Evolutionary conservation across 2,329 filamentous ascomycete species (phyloP).

Genomic region (Nemania sp.): DNA sequence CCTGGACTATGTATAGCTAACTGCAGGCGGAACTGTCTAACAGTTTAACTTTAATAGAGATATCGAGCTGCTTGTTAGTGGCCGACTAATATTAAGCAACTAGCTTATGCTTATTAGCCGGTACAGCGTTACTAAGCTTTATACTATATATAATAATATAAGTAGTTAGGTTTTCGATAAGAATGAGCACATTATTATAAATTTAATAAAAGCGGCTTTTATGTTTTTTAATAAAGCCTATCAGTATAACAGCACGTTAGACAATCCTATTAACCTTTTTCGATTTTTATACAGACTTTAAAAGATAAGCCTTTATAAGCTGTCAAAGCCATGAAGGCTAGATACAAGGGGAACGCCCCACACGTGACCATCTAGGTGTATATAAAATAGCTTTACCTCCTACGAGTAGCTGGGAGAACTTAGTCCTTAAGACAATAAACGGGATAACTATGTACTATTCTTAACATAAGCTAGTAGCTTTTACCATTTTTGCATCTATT

Average conservation of each 20-base stretch:
- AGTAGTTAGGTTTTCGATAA: neutral
- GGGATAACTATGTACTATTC: no score
- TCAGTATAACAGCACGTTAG: neutral
- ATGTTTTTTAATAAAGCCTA: slow-evolving; percentile 1
- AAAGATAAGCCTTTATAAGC: neutral
- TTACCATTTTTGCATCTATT: slow-evolving; percentile 3
- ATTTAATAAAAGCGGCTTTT: neutral
- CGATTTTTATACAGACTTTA: neutral
- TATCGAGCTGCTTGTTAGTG: neutral
- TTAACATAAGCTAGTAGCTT: slow-evolving; percentile 1
- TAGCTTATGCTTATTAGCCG: neutral
- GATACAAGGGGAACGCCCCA: no score
- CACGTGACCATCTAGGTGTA: no score
- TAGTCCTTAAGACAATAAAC: no score
- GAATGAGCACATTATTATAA: neutral
- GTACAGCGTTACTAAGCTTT: neutral
- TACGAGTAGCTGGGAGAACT: no score
- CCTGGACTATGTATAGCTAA: neutral
- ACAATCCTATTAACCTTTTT: neutral
- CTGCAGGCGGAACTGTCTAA: neutral
- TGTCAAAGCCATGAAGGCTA: no score
- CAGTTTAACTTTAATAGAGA: neutral
- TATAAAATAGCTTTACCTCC: no score
- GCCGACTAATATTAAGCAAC: neutral
- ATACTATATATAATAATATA: neutral